Conservation (phyloP, 352 stramenopile species). For the Globisporangium sylvaticum region DNA sequence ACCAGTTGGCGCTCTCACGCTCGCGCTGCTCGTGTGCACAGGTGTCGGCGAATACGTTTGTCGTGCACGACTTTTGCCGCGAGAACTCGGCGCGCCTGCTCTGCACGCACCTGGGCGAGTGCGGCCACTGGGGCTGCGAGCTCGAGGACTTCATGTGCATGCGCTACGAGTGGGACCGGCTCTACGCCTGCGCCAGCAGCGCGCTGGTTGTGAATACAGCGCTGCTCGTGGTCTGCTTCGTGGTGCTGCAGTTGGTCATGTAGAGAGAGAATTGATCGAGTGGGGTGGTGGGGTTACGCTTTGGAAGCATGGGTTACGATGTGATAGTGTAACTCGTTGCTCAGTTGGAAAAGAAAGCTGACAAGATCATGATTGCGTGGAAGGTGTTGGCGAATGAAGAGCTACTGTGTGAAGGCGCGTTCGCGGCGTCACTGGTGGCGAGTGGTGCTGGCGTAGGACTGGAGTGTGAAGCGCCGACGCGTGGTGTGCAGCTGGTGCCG, state of each 20-base stretch:
- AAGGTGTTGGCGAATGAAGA: constrained; percentile 26
- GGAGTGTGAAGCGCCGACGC: not conserved
- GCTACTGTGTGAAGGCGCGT: constrained; percentile 19
- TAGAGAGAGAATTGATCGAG: not conserved
- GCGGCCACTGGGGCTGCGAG: constrained; percentile 82
- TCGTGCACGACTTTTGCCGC: constrained; percentile 72
- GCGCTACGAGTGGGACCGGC: constrained; percentile 83
- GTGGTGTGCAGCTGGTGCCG: constrained; percentile 1
- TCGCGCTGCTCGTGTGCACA: constrained; percentile 82
- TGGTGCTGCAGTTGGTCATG: constrained; percentile 19
- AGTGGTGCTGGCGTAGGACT: not conserved
- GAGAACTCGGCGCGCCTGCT: constrained; percentile 79
- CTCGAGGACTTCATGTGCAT: constrained; percentile 90
- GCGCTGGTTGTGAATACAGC: constrained; percentile 6
- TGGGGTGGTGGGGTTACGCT: constrained; percentile 15
- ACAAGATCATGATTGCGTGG: constrained; percentile 25
- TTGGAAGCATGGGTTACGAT: not conserved
- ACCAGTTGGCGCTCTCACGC: constrained; percentile 64
- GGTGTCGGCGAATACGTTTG: constrained; percentile 66
- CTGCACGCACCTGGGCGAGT: constrained; percentile 84
- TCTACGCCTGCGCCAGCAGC: constrained; percentile 47
- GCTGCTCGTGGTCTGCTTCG: constrained; percentile 16
- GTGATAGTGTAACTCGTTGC: not conserved
- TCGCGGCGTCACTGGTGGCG: constrained; percentile 18
- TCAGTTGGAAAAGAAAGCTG: not conserved